Evolutionary conservation across 2,329 filamentous ascomycete genomes (phyloP).

Genomic region (Claviceps spartinae): DNA sequence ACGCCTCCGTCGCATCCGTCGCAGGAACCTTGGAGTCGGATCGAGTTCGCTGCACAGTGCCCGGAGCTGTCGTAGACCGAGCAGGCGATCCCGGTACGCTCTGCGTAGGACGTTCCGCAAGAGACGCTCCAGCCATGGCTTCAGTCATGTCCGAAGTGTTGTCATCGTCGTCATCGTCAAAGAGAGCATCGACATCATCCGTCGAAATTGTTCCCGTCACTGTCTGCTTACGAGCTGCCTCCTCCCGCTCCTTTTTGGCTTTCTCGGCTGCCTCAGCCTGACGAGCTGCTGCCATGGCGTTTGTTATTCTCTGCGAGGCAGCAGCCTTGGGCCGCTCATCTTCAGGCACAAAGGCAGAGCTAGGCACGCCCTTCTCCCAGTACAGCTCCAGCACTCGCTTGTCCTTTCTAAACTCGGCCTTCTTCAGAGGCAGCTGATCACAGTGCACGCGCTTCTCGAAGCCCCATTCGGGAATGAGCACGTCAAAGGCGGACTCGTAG

Average conservation of each 20-base stretch:
- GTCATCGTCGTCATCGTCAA: constrained; percentile 86
- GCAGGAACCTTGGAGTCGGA: constrained; percentile 86
- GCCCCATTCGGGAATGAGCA: constrained; percentile 93
- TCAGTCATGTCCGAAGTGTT: constrained; percentile 82
- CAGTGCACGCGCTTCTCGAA: constrained; percentile 99
- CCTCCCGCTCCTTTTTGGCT: constrained; percentile 73
- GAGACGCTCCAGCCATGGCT: constrained; percentile 78
- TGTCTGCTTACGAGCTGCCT: constrained; percentile 82
- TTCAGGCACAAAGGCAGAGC: constrained; percentile 89
- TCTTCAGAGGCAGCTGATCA: constrained; percentile 93
- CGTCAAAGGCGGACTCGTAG: constrained; percentile 96
- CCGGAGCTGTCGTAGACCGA: constrained; percentile 54
- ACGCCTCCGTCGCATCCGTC: constrained; percentile 60
- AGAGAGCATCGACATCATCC: constrained; percentile 87
- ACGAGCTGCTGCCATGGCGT: constrained; percentile 61
- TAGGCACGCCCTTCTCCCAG: constrained; percentile 98
- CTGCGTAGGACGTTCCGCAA: constrained; percentile 81
- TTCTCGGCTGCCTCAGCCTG: constrained; percentile 74
- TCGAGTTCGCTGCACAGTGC: constrained; percentile 70
- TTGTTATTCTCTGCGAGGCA: constrained; percentile 57
- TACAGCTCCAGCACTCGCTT: constrained; percentile 89
- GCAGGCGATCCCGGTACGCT: constrained; percentile 88
- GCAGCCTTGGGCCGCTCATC: constrained; percentile 86
- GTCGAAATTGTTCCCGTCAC: constrained; percentile 90
- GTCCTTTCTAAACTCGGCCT: constrained; percentile 98